Evolutionary conservation across 805 yeast species (phyloP).

Genomic region (Saturnispora quitensis): DNA sequence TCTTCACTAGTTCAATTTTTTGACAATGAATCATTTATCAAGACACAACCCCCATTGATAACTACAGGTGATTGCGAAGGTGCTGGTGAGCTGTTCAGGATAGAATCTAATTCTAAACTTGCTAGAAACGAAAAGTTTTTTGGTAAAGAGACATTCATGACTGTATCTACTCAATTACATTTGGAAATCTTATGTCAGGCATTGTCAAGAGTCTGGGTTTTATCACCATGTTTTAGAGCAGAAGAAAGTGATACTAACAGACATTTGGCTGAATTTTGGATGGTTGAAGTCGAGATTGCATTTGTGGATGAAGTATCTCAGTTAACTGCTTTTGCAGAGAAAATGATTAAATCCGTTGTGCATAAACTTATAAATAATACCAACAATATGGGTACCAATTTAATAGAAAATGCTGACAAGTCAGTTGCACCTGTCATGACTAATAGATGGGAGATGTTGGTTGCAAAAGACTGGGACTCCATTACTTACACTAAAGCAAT

Average conservation of each 20-base stretch:
- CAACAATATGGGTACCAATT: conserved; percentile 25
- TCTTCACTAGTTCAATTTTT: conserved; percentile 45
- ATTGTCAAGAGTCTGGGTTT: conserved; percentile 73
- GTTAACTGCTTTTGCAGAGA: conserved; percentile 58
- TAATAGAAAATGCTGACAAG: conserved; percentile 30
- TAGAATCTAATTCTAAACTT: conserved; percentile 30
- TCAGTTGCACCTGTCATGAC: conserved; percentile 30
- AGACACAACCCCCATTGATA: conserved; percentile 77
- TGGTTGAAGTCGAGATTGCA: conserved; percentile 87
- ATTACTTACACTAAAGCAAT: conserved; percentile 76
- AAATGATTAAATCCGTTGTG: conserved; percentile 52
- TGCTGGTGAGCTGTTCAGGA: conserved; percentile 80
- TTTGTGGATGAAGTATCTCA: conserved; percentile 50
- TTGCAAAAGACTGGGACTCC: conserved; percentile 47
- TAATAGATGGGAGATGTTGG: conserved; percentile 53
- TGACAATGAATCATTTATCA: conserved; percentile 43
- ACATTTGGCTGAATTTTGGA: conserved; percentile 94
- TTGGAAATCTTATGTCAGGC: conserved; percentile 73
- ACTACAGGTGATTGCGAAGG: conserved; percentile 96
- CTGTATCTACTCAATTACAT: conserved; percentile 91
- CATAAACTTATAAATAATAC: conserved; percentile 21
- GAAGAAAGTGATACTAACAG: conserved; percentile 86
- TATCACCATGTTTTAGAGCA: conserved; percentile 90
- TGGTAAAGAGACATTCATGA: conserved; percentile 58
- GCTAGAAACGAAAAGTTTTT: conserved; percentile 37